Evolutionary conservation across 169 alveolate species (phyloP).

Genomic region (Sarcocystis neurona): DNA sequence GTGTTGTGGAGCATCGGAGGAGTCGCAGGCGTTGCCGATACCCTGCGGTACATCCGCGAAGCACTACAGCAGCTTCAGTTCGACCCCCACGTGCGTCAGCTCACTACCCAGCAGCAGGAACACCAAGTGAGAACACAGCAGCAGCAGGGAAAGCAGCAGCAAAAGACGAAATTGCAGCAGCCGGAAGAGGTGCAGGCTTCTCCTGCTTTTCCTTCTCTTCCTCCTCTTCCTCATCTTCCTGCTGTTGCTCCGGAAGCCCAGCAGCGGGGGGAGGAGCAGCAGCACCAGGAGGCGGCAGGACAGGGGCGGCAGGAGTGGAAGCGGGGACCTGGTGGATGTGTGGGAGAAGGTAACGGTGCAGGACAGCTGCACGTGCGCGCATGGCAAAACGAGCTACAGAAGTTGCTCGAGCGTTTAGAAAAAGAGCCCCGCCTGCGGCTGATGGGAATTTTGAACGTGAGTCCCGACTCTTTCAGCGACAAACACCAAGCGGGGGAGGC

Average conservation of each 20-base stretch:
- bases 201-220: no score
- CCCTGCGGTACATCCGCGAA: slow-evolving; percentile 36
- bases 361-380: background rate
- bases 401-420: background rate
- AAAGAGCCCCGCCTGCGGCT: slow-evolving; percentile 30
- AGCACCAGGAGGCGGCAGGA: no score
- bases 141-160: background rate
- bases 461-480: slow-evolving; percentile 70
- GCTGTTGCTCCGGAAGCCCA: no score
- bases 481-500: slow-evolving; percentile 45
- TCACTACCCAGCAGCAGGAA: no score
- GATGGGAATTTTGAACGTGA: slow-evolving; percentile 66
- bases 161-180: background rate
- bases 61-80: background rate
- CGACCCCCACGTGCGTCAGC: background rate
- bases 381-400: background rate
- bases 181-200: no score
- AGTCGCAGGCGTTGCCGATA: slow-evolving; percentile 7
- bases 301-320: no score
- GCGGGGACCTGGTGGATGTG: no score
- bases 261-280: no score
- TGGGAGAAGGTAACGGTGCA: no score
- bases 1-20: slow-evolving; percentile 48
- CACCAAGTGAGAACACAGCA: background rate
- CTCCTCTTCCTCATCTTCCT: no score